Conservation (phyloP, 2,329 filamentous ascomycete species). For the Xylariaceae sp. region DNA sequence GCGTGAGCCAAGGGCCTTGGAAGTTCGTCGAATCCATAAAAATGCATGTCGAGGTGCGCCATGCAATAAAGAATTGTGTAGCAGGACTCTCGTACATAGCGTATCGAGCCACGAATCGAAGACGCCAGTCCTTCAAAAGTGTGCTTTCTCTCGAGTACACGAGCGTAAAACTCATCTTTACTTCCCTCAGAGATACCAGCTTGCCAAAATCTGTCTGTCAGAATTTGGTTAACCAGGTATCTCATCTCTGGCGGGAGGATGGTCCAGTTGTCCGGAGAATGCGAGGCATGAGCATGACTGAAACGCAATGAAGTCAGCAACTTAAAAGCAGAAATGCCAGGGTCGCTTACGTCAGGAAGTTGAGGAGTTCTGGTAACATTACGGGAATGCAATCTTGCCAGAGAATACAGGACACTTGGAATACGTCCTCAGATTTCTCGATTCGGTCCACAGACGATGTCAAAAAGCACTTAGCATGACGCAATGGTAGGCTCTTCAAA, state of each 20-base stretch:
- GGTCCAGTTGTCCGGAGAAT: constrained; percentile 81
- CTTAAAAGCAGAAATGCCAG: too few relatives aligned
- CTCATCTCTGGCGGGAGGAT: constrained; percentile 72
- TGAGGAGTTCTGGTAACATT: constrained; percentile 81
- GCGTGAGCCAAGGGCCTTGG: constrained; percentile 79
- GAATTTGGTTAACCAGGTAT: constrained; percentile 70
- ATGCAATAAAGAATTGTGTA: constrained; percentile 95
- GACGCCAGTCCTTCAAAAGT: constrained; percentile 93
- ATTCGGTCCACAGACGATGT: constrained; percentile 88
- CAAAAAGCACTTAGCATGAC: constrained; percentile 87
- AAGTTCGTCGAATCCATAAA: constrained; percentile 85
- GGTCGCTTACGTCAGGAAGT: constrained; percentile 68
- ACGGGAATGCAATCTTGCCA: constrained; percentile 80
- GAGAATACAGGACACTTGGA: constrained; percentile 71
- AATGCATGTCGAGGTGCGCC: constrained; percentile 79
- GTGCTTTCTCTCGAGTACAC: constrained; percentile 81
- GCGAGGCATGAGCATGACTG: constrained; percentile 85
- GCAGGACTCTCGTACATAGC: constrained; percentile 86
- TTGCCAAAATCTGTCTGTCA: constrained; percentile 98
- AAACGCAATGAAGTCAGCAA: too few relatives aligned
- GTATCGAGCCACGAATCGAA: constrained; percentile 81
- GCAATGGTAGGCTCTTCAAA: constrained; percentile 65
- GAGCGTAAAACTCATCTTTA: constrained; percentile 92
- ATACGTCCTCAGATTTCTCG: constrained; percentile 67
- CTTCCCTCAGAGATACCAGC: constrained; percentile 93